A percentile compares a stretch with the other conserved stretches of the same genome.
Evolutionary conservation across 305 asterid species (phyloP).

Genomic region (Fraxinus paxiana): DNA sequence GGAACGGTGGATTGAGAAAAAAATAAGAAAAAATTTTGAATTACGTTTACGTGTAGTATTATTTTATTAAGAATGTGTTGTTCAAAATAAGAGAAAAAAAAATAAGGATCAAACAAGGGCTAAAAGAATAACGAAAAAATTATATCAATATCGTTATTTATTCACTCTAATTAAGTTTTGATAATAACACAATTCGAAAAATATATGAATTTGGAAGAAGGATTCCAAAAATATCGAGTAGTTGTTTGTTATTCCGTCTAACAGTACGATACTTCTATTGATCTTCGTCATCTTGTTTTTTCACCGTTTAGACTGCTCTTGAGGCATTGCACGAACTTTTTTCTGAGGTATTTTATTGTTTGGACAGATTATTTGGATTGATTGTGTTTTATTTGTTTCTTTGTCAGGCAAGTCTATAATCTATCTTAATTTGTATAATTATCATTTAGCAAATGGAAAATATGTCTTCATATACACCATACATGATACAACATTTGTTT

Average conservation of each 20-base stretch:
- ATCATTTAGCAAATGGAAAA: neutral
- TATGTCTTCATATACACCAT: neutral
- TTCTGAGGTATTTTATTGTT: neutral
- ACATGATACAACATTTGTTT: neutral
- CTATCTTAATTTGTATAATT: neutral
- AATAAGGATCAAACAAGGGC: neutral
- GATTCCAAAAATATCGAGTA: neutral
- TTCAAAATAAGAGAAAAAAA: no score
- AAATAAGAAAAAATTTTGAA: no score
- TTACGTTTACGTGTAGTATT: no score
- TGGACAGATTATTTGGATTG: neutral
- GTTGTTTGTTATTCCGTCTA: neutral
- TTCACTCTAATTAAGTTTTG: neutral
- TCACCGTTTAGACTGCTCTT: neutral
- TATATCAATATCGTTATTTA: neutral
- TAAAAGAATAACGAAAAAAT: neutral
- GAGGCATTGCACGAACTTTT: neutral
- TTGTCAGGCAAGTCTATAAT: neutral
- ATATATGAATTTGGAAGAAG: neutral
- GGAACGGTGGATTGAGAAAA: neutral
- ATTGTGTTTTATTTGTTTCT: neutral
- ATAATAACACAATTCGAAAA: neutral
- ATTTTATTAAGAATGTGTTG: no score
- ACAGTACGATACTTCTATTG: neutral
- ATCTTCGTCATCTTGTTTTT: neutral